These are phyloP conservation scores for Capsicum rhomboideum DNA, from an alignment of 257 asterid species.

Conservation along the genomic window DNA sequence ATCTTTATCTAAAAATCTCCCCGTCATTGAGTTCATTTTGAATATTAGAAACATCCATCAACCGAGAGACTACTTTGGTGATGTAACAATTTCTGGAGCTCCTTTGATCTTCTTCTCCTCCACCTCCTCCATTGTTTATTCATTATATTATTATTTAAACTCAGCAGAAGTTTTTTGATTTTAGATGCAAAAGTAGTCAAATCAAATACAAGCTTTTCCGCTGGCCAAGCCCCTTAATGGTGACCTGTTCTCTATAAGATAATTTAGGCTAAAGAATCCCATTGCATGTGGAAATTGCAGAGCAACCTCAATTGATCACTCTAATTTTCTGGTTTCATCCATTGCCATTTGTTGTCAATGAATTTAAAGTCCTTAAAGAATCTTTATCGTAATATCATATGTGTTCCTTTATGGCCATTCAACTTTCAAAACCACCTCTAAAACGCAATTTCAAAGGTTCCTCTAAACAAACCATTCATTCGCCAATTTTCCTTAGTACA, in stretches of 20 bases:
- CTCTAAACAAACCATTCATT: no score
- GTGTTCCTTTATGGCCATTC: not conserved
- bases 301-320: not conserved
- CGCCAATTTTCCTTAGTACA: not conserved
- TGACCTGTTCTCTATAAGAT: not conserved
- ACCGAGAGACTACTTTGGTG: not conserved
- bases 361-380: not conserved
- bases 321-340: not conserved
- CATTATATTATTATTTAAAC: no score
- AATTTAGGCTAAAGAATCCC: not conserved
- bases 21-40: not conserved
- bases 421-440: not conserved
- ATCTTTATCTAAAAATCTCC: no score
- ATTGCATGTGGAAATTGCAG: not conserved
- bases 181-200: not conserved
- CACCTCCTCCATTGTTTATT: not conserved
- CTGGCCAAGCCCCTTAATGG: not conserved
- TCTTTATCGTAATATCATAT: not conserved
- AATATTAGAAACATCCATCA: not conserved
- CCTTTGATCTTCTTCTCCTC: not conserved
- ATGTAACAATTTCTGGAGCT: not conserved
- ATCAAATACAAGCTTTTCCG: not conserved
- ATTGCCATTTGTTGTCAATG: not conserved
- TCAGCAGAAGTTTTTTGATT: not conserved
- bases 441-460: not conserved